Percentiles rank a stretch among this genome's conserved stretches.
These are phyloP conservation scores for Cordyceps fumosorosea DNA, from an alignment of 2,329 filamentous ascomycete species.

Conservation along the genomic window DNA sequence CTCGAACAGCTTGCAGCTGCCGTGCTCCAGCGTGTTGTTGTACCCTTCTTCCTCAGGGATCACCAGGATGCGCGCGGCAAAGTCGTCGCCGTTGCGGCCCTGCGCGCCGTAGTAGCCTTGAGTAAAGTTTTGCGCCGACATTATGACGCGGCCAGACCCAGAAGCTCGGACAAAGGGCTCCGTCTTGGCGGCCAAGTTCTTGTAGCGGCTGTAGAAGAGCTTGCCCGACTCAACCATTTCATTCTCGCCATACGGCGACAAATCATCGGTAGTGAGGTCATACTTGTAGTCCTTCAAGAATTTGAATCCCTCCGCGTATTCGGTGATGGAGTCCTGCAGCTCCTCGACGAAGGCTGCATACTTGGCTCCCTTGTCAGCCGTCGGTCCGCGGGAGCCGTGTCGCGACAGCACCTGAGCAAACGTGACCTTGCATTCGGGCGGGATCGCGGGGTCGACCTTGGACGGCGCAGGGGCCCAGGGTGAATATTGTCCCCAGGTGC, in stretches of 20 bases:
- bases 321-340: slow-evolving; percentile 52
- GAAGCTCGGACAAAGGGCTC: slow-evolving; percentile 68
- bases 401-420: slow-evolving; percentile 78
- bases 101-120: slow-evolving; percentile 58
- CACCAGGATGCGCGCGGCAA: slow-evolving; percentile 53
- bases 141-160: slow-evolving; percentile 62
- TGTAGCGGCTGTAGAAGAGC: slow-evolving; percentile 71
- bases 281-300: slow-evolving; percentile 72
- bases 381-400: slow-evolving; percentile 80
- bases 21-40: slow-evolving; percentile 81
- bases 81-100: slow-evolving; percentile 31
- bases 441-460: slow-evolving; percentile 52
- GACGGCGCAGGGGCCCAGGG: slow-evolving; percentile 75
- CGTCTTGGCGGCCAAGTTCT: slow-evolving; percentile 46
- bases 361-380: slow-evolving; percentile 53
- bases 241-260: slow-evolving; percentile 59
- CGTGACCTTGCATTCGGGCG: slow-evolving; percentile 63
- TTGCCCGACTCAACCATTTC: slow-evolving; percentile 69
- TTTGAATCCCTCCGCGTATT: slow-evolving; percentile 56
- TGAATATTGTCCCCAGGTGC: slow-evolving; percentile 81
- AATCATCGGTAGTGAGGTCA: slow-evolving; percentile 59
- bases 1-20: slow-evolving; percentile 65
- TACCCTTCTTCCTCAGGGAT: slow-evolving; percentile 59
- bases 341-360: slow-evolving; percentile 60
- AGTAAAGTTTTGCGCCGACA: slow-evolving; percentile 70